Evolutionary conservation across 2,329 filamentous ascomycete genomes (phyloP).

Genomic region (Dryadomyces quercivorus): DNA sequence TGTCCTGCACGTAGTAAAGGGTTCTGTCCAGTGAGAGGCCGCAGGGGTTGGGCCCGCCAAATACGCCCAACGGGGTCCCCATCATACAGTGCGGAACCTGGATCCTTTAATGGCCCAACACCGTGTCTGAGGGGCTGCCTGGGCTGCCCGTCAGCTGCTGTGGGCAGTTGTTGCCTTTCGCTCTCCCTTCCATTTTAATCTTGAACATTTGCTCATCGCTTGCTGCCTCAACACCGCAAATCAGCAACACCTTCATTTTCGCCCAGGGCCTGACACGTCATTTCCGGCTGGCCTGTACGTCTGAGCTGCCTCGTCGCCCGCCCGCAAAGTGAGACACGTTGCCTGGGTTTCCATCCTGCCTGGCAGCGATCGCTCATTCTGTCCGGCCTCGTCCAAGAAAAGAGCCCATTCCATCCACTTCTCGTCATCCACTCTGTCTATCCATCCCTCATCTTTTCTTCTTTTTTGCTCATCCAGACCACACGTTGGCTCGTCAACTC

Average conservation of each 20-base stretch:
- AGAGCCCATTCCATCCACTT: background rate
- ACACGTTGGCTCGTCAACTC: slow-evolving; percentile 11
- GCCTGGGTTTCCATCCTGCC: background rate
- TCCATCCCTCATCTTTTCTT: background rate
- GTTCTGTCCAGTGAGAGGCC: background rate
- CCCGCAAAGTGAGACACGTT: background rate
- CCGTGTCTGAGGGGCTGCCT: background rate
- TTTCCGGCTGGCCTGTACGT: background rate
- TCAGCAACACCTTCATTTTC: background rate
- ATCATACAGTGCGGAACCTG: background rate
- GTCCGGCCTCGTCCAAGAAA: background rate
- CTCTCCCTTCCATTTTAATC: background rate
- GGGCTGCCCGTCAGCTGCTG: background rate
- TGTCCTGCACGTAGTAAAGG: background rate
- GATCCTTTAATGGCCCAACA: background rate
- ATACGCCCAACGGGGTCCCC: background rate
- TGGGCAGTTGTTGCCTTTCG: background rate
- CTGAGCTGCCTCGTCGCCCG: background rate
- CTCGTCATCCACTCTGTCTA: background rate
- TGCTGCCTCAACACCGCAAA: background rate
- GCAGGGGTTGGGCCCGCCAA: background rate
- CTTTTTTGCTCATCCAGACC: background rate
- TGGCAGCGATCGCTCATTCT: background rate
- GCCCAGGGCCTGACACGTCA: background rate
- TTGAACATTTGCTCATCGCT: background rate